Evolutionary conservation across 169 alveolate genomes (phyloP), one percentile per base, ranked within the genome.

Genomic region (Cryptosporidium sp.): DNA sequence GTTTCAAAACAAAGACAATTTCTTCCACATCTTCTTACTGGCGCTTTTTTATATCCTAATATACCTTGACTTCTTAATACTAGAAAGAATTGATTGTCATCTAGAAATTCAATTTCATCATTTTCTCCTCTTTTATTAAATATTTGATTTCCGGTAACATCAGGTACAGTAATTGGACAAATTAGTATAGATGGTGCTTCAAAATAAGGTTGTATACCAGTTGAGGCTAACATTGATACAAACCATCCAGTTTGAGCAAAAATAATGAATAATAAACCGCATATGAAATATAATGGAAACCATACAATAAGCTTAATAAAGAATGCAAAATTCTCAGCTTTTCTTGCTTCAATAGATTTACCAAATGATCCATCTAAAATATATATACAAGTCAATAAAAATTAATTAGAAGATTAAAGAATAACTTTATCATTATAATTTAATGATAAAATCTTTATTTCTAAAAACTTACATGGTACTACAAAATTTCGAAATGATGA

Each of bases 181-280:
- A 80, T 26, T 42, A 65, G 6, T 7, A 80, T 80, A n/a, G 89
- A 80, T 42, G 89, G 89, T 29, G 89, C 89, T 42, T 80, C 89
- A 48, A 80, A 80, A 80, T 80, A 80, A 14, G 89, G 89, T 48
- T 80, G 89, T 8, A 80, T 80, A 8, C 89, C 75, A 2, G 89
- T 80, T 29, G 89, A 80, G 5, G 89, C 89, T 44, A 80, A 18
- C 89, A 80, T 80, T 2, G 89, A 62, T 18, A 65, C 89, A 65
- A 80, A 80, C 89, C 89, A 80, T 33, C 89, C 89, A 3, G 89
- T 80, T 65, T 80, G 73, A 61, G 89, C 73, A 62, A 80, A 80
- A 44, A 80, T 80, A n/a, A 61, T 45, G 14, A 80, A 37, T 26
- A 80, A 65, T 23, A 80, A 51, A 0, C 73, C 75, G 37, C 69